Base-by-base conservation (phyloP, 2,329 filamentous ascomycete genomes). In the Trichoderma sp. region DNA sequence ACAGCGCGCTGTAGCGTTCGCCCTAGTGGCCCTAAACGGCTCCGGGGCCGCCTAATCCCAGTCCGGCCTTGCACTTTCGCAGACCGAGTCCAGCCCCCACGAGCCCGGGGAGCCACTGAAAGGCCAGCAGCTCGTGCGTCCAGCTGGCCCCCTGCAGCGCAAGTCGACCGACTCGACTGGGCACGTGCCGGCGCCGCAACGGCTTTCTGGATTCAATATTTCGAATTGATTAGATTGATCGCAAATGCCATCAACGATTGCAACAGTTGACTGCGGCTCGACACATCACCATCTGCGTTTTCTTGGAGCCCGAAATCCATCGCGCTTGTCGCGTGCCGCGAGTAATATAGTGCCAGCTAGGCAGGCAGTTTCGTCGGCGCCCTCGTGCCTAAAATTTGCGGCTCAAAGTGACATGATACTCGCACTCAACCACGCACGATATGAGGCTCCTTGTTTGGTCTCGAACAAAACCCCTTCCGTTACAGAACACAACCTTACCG, bases 81-180 rank as follows among this genome's bases (percentile, higher is more conserved):
- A 74, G 75, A 76, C 69, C 75, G 71, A 74, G 62, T 35, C 45
- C 53, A 74, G 75, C 75, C 75, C 75, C 75, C 75, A 74, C 75
- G 35, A n/a, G 27, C 27, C 71, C 71, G 41, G 60, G 41, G 62
- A 65, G 24, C 33, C 59, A 50, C 35, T 56, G n/a, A 21, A 31
- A 66, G 27, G 38, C 50, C 65, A 66, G 45, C 41, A 66, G 38
- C 56, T 64, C 59, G 68, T 59, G 14, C 59, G 35, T 31, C 14
- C 21, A 56, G 56, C 60, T 29, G 64, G 9, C 50, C 73, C 65
- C 65, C 67, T 75, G 74, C 66, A 65, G 60, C 60, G 31, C 41
- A 41, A 60, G 27, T 31, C 31, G 71, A 59, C 60, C 35, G 62
- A 67, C 41, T 18, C n/a, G 24, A 38, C n/a, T 12, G 41, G 41